These are phyloP conservation scores for Nidularia pulvinata DNA, from an alignment of 768 basidiomycete species.

Conservation along the genomic window DNA sequence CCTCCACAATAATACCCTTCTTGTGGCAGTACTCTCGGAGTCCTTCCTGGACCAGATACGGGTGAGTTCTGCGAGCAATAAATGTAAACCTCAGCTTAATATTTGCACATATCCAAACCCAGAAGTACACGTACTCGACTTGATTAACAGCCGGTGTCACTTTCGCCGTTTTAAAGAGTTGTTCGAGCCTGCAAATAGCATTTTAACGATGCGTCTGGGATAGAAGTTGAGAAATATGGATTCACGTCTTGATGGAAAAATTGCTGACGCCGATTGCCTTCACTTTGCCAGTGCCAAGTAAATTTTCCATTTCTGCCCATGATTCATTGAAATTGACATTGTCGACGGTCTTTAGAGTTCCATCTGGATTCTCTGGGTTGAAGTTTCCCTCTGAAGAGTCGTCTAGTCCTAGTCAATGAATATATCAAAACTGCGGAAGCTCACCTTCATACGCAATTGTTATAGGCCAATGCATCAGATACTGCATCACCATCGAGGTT, in stretches of 20 bases:
- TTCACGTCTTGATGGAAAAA: constrained; percentile 56
- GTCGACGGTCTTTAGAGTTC: constrained; percentile 26
- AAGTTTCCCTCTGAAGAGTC: constrained; percentile 6
- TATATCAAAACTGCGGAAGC: background rate
- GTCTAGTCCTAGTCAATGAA: background rate
- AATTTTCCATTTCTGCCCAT: constrained; percentile 52
- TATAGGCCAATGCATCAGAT: constrained; percentile 53
- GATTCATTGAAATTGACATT: constrained; percentile 35
- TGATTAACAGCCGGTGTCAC: constrained; percentile 47
- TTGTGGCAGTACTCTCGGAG: constrained; percentile 43
- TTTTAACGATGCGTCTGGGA: background rate
- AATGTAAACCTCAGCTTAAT: background rate
- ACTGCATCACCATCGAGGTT: constrained; percentile 21
- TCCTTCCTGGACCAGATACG: constrained; percentile 48
- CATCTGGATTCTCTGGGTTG: constrained; percentile 26
- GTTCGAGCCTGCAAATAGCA: constrained; percentile 24
- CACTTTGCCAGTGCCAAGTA: constrained; percentile 42
- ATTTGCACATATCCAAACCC: background rate
- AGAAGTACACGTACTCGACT: constrained; percentile 34
- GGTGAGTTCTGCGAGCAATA: constrained; percentile 35
- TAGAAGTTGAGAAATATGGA: background rate
- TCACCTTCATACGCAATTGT: constrained; percentile 25
- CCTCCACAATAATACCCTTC: constrained; percentile 48
- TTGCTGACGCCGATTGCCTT: constrained; percentile 60
- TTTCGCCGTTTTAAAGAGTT: constrained; percentile 38